These are phyloP conservation scores for Paratinospora sagittata DNA, from an alignment of 164 flowering plant species.

Conservation along the genomic window DNA sequence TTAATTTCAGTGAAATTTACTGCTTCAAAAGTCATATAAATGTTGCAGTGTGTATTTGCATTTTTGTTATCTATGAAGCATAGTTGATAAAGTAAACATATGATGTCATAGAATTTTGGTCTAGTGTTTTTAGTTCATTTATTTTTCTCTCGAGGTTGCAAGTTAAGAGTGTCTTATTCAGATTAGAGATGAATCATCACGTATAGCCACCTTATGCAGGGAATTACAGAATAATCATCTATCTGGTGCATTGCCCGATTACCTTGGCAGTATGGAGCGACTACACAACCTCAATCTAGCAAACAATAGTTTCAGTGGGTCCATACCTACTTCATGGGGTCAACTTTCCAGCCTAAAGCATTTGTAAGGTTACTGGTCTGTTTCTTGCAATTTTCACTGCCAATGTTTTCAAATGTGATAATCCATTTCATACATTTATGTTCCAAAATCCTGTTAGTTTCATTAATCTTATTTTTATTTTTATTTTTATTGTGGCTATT, in stretches of 20 bases:
- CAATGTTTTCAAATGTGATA: background rate
- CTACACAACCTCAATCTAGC: constrained; percentile 69
- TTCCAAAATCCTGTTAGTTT: background rate
- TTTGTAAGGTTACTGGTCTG: constrained; percentile 46
- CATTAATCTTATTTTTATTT: no score
- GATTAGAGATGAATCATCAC: constrained; percentile 5
- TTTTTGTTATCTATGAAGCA: background rate
- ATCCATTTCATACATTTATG: background rate
- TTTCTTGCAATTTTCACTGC: background rate
- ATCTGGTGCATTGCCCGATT: constrained; percentile 74
- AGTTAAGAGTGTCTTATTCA: background rate
- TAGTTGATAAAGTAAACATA: background rate
- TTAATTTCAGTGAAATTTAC: background rate
- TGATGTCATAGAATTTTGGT: background rate
- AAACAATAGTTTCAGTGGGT: constrained; percentile 64
- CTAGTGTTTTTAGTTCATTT: background rate
- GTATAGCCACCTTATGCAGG: constrained; percentile 40
- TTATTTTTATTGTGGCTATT: no score
- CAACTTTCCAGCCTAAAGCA: constrained; percentile 60
- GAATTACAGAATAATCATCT: constrained; percentile 72
- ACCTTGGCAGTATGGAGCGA: constrained; percentile 46
- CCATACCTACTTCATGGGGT: constrained; percentile 64
- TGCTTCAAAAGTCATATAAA: background rate
- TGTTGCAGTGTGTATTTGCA: background rate
- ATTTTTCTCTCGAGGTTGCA: background rate